phyloP scores from a whole-genome alignment of 1,284 basidiomycete species.

The Puccinia novopanici region DNA sequence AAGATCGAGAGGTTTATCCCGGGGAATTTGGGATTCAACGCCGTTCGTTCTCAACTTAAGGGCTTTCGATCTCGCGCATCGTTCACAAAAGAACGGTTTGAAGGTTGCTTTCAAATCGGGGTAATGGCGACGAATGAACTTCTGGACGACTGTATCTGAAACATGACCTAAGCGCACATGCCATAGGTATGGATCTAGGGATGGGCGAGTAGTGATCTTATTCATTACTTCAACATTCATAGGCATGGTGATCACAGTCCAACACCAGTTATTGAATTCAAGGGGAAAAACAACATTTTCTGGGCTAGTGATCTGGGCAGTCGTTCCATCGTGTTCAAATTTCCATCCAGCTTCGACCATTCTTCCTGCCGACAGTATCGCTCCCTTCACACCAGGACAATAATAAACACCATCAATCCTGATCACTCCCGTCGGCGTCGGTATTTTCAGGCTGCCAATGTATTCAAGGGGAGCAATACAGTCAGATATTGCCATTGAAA shows the following conservation, averaged over 20 bases:
- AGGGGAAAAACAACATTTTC: neutral
- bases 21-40: neutral
- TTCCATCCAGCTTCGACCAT: neutral
- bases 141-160: neutral
- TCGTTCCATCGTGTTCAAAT: neutral
- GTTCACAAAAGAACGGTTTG: neutral
- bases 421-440: slow-evolving; percentile 6
- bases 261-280: neutral
- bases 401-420: neutral
- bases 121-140: neutral
- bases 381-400: neutral
- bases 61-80: neutral
- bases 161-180: neutral
- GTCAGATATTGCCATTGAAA: neutral
- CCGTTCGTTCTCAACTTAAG: neutral
- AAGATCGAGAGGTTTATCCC: neutral
- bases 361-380: neutral
- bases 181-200: neutral
- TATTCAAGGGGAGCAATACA: neutral
- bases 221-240: neutral
- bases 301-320: neutral
- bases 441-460: neutral
- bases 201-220: neutral
- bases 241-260: neutral
- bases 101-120: neutral